Evolutionary conservation across 1,284 basidiomycete genomes (phyloP).

Genomic region (Nidula niveotomentosa): DNA sequence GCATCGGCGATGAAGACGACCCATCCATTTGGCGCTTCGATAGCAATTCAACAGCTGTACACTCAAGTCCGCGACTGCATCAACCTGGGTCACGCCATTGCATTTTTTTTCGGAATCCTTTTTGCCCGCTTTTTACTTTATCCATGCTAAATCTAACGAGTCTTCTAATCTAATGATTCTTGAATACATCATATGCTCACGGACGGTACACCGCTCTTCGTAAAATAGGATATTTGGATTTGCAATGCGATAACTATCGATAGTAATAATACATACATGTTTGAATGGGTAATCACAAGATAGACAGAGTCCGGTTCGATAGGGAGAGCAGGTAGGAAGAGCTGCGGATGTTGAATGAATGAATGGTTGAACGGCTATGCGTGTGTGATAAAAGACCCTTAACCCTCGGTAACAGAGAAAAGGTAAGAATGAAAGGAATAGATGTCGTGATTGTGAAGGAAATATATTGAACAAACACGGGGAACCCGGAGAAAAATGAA

Average conservation of each 20-base stretch:
- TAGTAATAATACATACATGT: slow-evolving; percentile 7
- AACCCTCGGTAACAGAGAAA: background rate
- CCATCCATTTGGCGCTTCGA: background rate
- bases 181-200: background rate
- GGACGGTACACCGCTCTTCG: no score
- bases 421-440: background rate
- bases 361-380: background rate
- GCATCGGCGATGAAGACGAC: background rate
- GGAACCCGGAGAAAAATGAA: background rate
- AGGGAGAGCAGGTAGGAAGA: background rate
- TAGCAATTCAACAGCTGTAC: background rate
- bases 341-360: background rate
- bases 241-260: slow-evolving; percentile 5
- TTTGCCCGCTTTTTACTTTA: background rate
- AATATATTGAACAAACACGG: background rate
- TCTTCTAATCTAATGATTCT: background rate
- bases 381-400: background rate
- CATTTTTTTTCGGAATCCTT: background rate
- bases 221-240: background rate
- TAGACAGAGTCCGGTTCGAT: background rate
- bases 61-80: background rate
- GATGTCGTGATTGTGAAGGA: background rate
- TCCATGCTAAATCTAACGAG: background rate
- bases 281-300: background rate
- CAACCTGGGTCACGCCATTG: background rate